These are phyloP conservation scores for Tympanopsis confertula DNA, from an alignment of 2,329 filamentous ascomycete species.

Conservation along the genomic window DNA sequence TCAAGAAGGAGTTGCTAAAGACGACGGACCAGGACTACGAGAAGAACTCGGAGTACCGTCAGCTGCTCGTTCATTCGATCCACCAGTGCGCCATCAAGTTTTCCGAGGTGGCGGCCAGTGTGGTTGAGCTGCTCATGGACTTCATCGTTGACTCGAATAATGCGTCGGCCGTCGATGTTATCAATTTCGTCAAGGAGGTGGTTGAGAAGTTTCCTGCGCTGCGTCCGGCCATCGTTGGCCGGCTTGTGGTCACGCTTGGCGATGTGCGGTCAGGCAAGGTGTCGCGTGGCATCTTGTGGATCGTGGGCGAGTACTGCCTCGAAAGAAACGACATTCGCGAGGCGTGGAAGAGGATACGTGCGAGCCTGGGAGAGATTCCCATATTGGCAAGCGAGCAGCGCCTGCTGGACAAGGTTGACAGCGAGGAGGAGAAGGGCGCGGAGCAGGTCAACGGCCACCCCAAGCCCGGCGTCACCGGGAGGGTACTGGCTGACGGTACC, in stretches of 20 bases:
- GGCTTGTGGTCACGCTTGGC: conserved; percentile 76
- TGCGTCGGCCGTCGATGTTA: conserved; percentile 89
- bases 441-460: conserved; percentile 63
- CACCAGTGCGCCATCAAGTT: conserved; percentile 99
- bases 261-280: conserved; percentile 96
- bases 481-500: conserved; percentile 89
- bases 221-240: conserved; percentile 73
- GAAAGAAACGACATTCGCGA: conserved; percentile 90
- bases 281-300: conserved; percentile 93
- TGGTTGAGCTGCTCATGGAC: conserved; percentile 95
- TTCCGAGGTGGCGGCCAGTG: conserved; percentile 91
- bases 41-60: conserved; percentile 92
- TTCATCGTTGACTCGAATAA: conserved; percentile 99
- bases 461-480: conserved; percentile 77
- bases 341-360: conserved; percentile 90
- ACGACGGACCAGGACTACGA: conserved; percentile 98
- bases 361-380: conserved; percentile 90
- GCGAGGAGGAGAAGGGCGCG: conserved; percentile 49
- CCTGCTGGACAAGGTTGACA: conserved; percentile 74
- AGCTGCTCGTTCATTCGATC: conserved; percentile 90
- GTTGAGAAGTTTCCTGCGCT: conserved; percentile 95
- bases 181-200: conserved; percentile 97
- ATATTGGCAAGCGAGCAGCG: conserved; percentile 92
- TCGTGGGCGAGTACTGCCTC: conserved; percentile 90
- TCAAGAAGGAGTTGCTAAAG: conserved; percentile 96